Percentiles rank a stretch among this genome's conserved stretches.
phyloP scores from a whole-genome alignment of 2,329 filamentous ascomycete genomes.

The Sclerotiophoma versabilis region DNA sequence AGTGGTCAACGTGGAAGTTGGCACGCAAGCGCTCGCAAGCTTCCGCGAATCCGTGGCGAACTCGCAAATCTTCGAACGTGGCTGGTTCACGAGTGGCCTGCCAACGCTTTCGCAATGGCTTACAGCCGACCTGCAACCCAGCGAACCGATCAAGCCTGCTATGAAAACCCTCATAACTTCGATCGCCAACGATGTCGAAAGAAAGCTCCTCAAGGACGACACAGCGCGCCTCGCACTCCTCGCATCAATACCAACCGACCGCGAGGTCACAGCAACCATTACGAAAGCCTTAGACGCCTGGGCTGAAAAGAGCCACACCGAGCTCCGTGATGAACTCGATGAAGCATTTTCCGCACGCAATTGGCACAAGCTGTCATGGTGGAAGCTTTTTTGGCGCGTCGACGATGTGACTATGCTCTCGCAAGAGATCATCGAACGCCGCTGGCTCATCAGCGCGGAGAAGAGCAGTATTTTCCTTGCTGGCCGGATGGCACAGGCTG shows the following conservation, averaged over 20 bases:
- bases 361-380: conserved; percentile 88
- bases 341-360: conserved; percentile 75
- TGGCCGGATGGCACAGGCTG: conserved; percentile 74
- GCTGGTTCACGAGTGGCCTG: conserved; percentile 77
- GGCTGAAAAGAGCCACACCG: conserved; percentile 81
- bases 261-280: conserved; percentile 59
- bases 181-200: conserved; percentile 64
- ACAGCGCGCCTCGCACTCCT: conserved; percentile 46
- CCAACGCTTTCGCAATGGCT: conserved; percentile 73
- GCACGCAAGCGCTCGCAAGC: conserved; percentile 66
- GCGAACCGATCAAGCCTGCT: conserved; percentile 66
- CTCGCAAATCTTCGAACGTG: conserved; percentile 73
- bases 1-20: conserved; percentile 69
- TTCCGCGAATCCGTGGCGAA: conserved; percentile 75
- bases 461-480: conserved; percentile 82
- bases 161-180: conserved; percentile 72
- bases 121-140: conserved; percentile 42
- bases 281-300: conserved; percentile 69
- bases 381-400: conserved; percentile 93
- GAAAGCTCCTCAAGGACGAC: conserved; percentile 61
- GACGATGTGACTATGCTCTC: conserved; percentile 89
- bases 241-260: conserved; percentile 48
- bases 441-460: conserved; percentile 81
- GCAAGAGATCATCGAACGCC: conserved; percentile 75
- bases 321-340: conserved; percentile 81